Base-by-base conservation (phyloP, 768 basidiomycete genomes). In the Brasilioporus rufonigricans region DNA sequence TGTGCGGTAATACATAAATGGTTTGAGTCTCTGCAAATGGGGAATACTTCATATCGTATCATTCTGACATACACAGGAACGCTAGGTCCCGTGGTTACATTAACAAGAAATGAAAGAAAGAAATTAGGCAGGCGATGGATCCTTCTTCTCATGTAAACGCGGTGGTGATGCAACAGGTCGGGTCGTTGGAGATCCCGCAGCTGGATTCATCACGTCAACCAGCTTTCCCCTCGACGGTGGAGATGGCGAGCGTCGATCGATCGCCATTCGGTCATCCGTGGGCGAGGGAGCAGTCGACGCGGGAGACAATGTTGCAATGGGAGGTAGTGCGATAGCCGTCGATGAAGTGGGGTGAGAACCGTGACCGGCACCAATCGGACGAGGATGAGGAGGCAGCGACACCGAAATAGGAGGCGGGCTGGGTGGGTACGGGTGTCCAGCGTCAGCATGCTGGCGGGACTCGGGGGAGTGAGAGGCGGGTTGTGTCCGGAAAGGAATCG, bases 401-500 rank as follows among this genome's bases (percentile, higher is more conserved):
- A 78, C 77, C 7, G 85, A 79, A 13, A 87, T 71, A 24, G 83
- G 68, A 0, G 88, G 84, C 77, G 52, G 73, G 45, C 64, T 76
- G 56, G 80, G 73, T 35, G 78, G 75, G 53, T 79, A 82, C 27
- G 58, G 10, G 23, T 66, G 68, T 23, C 60, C 60, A 26, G 32
- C 49, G n/a, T 72, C 71, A 5, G 26, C 52, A 3, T 67, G 69
- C 49, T 80, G 82, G 29, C 85, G 82, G 13, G 78, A 75, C 65
- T 89, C 87, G 19, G 86, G 86, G 21, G 88, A 89, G 64, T 79
- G 85, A 13, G 86, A 81, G 6, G 81, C 71, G 10, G 85, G 83
- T 63, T 89, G 88, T 4, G 81, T 83, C 61, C 84, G 81, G 80
- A 89, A 86, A 16, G 88, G 87, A 44, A 81, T 82, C 2, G 88